Evolutionary conservation across 2,329 filamentous ascomycete species (phyloP).

Genomic region (Fusarium subtropicale): DNA sequence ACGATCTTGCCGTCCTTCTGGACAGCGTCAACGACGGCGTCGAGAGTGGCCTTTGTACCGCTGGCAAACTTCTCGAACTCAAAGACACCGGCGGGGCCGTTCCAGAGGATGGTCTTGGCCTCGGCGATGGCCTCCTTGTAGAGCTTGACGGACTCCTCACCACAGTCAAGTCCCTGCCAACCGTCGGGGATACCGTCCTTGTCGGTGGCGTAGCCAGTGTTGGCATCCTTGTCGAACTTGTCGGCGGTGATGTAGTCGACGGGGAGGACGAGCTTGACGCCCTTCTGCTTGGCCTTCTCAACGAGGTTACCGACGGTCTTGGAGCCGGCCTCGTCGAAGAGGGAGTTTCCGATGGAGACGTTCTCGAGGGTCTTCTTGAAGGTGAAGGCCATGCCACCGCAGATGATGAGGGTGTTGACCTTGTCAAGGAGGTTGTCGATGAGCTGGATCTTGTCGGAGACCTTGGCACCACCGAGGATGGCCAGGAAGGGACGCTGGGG

Average conservation of each 20-base stretch:
- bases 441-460: constrained; percentile 99
- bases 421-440: constrained; percentile 99
- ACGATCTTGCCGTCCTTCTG: constrained; percentile 86
- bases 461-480: constrained; percentile 97
- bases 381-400: constrained; percentile 98
- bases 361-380: constrained; percentile 99
- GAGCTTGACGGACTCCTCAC: constrained; percentile 85
- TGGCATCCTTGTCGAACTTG: constrained; percentile 90
- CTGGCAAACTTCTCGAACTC: constrained; percentile 95
- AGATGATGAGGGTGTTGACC: constrained; percentile 96
- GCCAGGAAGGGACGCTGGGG: constrained; percentile 97
- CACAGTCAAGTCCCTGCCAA: constrained; percentile 98
- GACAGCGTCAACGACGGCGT: constrained; percentile 85
- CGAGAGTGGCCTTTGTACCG: constrained; percentile 91
- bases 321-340: constrained; percentile 94
- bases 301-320: constrained; percentile 90
- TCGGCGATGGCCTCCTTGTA: constrained; percentile 89
- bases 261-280: constrained; percentile 93
- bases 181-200: constrained; percentile 91
- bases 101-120: constrained; percentile 98
- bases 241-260: constrained; percentile 96
- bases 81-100: constrained; percentile 96
- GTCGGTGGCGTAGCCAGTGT: constrained; percentile 84
- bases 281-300: constrained; percentile 96
- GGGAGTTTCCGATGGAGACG: constrained; percentile 87